These are phyloP conservation scores for Fraxinus nigra DNA, from an alignment of 305 asterid species.

Conservation along the genomic window DNA sequence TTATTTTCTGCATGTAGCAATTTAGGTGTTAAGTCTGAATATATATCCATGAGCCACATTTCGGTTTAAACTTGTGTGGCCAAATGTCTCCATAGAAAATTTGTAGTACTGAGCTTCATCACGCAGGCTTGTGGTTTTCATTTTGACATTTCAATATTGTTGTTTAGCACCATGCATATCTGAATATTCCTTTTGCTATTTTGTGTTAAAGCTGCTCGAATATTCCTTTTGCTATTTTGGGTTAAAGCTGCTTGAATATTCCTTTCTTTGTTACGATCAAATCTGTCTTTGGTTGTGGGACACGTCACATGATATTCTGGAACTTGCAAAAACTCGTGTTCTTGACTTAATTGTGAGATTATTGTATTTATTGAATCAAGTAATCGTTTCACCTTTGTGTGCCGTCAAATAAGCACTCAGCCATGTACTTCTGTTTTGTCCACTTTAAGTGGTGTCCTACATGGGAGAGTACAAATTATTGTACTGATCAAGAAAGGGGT, in stretches of 20 bases:
- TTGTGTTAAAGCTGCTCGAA: neutral
- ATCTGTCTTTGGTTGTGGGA: neutral
- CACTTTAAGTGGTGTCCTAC: neutral
- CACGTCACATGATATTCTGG: constrained; percentile 15
- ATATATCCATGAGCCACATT: constrained; percentile 13
- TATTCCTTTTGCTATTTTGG: constrained; percentile 8
- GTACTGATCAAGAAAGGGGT: neutral
- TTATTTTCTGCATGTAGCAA: constrained; percentile 22
- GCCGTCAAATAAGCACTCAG: neutral
- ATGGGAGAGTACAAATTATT: constrained; percentile 11
- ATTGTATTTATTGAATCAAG: neutral
- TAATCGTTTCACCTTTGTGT: neutral
- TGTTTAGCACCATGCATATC: neutral
- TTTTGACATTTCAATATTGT: neutral
- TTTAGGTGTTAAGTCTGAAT: constrained; percentile 11
- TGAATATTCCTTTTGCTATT: constrained; percentile 5
- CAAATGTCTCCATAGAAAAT: constrained; percentile 1
- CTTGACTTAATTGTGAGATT: neutral
- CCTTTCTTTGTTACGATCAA: constrained; percentile 1
- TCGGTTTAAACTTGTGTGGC: constrained; percentile 3
- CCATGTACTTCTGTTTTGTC: neutral
- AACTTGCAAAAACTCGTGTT: constrained; percentile 6
- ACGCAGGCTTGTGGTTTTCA: constrained; percentile 10
- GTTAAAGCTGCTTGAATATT: neutral
- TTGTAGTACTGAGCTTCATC: neutral